phyloP scores from a whole-genome alignment of 1,284 basidiomycete species.

The Ceratobasidium sp. region DNA sequence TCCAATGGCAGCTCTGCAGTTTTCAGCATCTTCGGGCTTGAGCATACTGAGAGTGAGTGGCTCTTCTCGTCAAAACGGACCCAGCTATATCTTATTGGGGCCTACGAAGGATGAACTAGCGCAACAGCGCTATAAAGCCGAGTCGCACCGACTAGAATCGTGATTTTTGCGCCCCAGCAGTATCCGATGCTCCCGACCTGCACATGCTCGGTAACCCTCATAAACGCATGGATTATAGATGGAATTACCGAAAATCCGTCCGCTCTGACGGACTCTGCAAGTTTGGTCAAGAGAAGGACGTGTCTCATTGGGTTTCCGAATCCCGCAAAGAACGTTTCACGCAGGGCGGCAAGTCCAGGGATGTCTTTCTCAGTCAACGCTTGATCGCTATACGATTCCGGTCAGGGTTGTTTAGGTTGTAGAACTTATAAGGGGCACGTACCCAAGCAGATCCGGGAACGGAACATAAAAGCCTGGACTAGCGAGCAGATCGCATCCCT shows the following conservation, averaged over 20 bases:
- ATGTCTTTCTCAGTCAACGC: conserved; percentile 11
- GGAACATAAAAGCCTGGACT: conserved; percentile 37
- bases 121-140: conserved; percentile 15
- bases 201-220: not conserved
- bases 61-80: not conserved
- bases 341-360: not conserved
- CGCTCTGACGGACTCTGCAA: conserved; percentile 18
- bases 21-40: conserved; percentile 25
- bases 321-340: conserved; percentile 3
- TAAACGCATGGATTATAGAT: not conserved
- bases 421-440: not conserved
- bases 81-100: not conserved
- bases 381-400: not conserved
- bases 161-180: conserved; percentile 36
- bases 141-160: conserved; percentile 7
- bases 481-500: conserved; percentile 36
- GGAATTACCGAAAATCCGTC: conserved; percentile 16
- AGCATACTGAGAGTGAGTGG: conserved; percentile 12
- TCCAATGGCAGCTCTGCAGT: conserved; percentile 24
- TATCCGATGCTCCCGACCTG: conserved; percentile 33
- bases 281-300: not conserved
- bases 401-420: no score
- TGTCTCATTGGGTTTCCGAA: conserved; percentile 7
- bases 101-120: conserved; percentile 22
- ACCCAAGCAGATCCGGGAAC: conserved; percentile 30